phyloP scores from a whole-genome alignment of 305 asterid genomes.

The Fraxinus floribunda region DNA sequence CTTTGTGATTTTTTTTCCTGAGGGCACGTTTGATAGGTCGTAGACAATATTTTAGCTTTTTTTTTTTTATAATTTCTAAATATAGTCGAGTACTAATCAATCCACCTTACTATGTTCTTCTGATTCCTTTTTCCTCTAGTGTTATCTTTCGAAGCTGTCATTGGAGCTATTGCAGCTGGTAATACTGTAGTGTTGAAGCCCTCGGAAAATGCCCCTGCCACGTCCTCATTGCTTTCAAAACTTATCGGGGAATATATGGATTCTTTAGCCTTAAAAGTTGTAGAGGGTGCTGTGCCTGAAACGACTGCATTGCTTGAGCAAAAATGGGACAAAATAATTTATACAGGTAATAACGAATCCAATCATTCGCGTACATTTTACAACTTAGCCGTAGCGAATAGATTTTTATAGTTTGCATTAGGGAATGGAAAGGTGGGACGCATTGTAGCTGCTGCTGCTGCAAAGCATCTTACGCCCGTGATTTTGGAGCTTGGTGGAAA shows the following conservation, averaged over 20 bases:
- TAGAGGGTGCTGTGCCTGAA: constrained; percentile 50
- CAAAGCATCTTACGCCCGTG: constrained; percentile 83
- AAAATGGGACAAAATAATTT: constrained; percentile 83
- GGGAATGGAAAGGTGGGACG: constrained; percentile 75
- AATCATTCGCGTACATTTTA: background rate
- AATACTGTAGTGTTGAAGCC: constrained; percentile 81
- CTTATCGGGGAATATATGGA: constrained; percentile 81
- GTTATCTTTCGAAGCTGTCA: constrained; percentile 71
- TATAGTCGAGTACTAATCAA: too few relatives aligned
- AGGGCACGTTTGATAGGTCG: too few relatives aligned
- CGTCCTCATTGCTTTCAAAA: constrained; percentile 55
- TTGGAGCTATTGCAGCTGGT: constrained; percentile 90
- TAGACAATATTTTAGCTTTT: too few relatives aligned
- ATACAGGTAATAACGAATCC: constrained; percentile 50
- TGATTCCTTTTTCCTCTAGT: constrained; percentile 33
- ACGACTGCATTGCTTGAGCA: constrained; percentile 42
- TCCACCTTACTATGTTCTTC: too few relatives aligned
- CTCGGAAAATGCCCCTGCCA: constrained; percentile 76
- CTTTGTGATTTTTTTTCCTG: background rate
- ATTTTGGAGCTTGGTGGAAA: constrained; percentile 85
- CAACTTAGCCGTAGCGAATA: background rate
- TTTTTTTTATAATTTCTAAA: too few relatives aligned
- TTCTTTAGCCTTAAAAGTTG: constrained; percentile 66
- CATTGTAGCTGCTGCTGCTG: constrained; percentile 69
- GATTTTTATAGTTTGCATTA: constrained; percentile 1